Base-by-base conservation (phyloP, 768 basidiomycete genomes). In the Coprinopsis marcescibilis region DNA sequence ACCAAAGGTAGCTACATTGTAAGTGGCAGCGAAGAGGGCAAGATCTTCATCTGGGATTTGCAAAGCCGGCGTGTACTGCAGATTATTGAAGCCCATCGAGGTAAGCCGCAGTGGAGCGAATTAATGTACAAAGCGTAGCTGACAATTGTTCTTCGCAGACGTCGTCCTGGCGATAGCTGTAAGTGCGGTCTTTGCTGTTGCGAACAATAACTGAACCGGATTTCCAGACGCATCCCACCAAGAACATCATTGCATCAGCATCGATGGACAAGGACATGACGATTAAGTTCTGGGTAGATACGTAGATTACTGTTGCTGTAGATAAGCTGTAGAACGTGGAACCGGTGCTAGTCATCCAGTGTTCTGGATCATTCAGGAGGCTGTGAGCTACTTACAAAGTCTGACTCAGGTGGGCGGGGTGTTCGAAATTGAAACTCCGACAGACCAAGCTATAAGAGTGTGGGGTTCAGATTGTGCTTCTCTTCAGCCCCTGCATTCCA, bases 21-120 rank as follows among this genome's bases (percentile, higher is more conserved):
- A 3, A 81, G 87, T 39, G 96, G 96, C 1, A 89, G 86, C 46
- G 95, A 97, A 65, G 94, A 96, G 63, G 73, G 77, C 54, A 94
- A 88, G 58, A 69, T 93, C 21, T 87, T 88, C 54, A 70, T 96
- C 24, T 96, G 92, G 90, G 88, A 96, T 60, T 60, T 98, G 43
- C 89, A 94, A 62, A 82, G 78, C 6, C 73, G 90, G 19, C 72
- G 87, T 58, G 67, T 93, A 4, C 65, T 83, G 27, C 91, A 95
- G 59, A 63, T 77, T 11, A 68, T 89, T 11, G 80, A 89, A 52
- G 85, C 88, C 1, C 92, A 94, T 64, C 73, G 83, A 67, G 92
- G 89, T 90, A 49, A 36, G 62, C 25, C n/a, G n/a, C n/a, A n/a
- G n/a, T n/a, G n/a, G 45, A 4, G 17, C 10, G 15, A n/a, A 7